A percentile compares a stretch with the other conserved stretches of the same genome.
Evolutionary conservation across 228 moss, liverwort and hornwort species (phyloP).

Genomic region (Sphagnum fallax): DNA sequence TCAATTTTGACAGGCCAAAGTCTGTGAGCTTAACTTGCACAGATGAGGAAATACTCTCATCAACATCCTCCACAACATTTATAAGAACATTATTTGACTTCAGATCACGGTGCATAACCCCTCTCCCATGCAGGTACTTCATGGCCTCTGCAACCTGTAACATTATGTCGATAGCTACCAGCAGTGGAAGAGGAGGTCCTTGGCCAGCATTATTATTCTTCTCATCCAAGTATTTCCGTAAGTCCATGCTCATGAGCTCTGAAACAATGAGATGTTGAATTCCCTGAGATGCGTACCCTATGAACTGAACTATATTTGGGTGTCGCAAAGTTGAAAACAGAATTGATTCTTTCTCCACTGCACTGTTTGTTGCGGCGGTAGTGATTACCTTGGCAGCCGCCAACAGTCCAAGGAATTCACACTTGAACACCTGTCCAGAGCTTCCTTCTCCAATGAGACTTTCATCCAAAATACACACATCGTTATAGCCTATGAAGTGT

Average conservation of each 20-base stretch:
- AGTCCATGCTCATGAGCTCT: conserved; percentile 8
- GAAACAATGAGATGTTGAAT: not conserved
- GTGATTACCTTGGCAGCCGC: too few species aligned
- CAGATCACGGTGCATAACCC: conserved; percentile 4
- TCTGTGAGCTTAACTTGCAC: conserved; percentile 21
- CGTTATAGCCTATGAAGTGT: too few species aligned
- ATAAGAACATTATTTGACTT: conserved; percentile 3
- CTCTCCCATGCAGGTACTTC: conserved; percentile 4
- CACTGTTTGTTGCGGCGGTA: too few species aligned
- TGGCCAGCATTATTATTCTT: not conserved
- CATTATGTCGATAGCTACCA: conserved; percentile 4
- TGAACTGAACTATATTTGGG: conserved; percentile 30
- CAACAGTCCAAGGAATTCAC: too few species aligned
- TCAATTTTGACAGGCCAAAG: conserved; percentile 19
- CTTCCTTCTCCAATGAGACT: too few species aligned
- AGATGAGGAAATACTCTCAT: conserved; percentile 8
- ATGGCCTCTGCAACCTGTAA: conserved; percentile 8
- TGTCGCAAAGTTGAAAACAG: conserved; percentile 38
- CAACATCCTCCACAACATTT: conserved; percentile 4
- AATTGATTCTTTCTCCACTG: conserved; percentile 24
- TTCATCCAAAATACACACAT: too few species aligned
- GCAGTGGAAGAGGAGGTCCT: conserved; percentile 1
- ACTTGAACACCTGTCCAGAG: too few species aligned
- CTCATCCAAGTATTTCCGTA: not conserved
- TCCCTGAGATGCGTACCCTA: conserved; percentile 17